Evolutionary conservation across 768 basidiomycete species (phyloP).

Genomic region (Phanerodontia chrysosporium): DNA sequence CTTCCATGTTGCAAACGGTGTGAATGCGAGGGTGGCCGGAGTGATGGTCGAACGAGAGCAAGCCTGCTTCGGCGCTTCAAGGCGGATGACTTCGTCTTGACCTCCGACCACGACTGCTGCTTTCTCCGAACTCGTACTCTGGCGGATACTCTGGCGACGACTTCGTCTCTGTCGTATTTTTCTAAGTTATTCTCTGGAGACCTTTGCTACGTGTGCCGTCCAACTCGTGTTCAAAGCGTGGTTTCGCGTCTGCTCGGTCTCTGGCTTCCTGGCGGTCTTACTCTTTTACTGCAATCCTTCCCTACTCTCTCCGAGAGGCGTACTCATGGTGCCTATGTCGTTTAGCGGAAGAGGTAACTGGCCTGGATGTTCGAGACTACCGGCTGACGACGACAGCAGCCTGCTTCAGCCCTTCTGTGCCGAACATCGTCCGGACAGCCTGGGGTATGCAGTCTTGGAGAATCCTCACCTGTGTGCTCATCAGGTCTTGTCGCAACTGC

Average conservation of each 20-base stretch:
- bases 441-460: constrained; percentile 8
- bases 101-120: neutral
- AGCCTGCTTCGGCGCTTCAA: neutral
- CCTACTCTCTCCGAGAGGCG: neutral
- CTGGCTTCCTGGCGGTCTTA: neutral
- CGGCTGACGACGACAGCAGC: neutral
- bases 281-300: neutral
- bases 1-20: neutral
- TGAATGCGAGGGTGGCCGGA: neutral
- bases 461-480: neutral
- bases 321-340: neutral
- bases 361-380: no score
- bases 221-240: neutral
- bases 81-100: no score
- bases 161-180: neutral
- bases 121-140: neutral
- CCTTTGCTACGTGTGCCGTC: neutral
- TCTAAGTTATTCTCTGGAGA: neutral
- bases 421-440: neutral
- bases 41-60: neutral
- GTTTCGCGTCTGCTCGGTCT: neutral
- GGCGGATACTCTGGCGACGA: neutral
- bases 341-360: neutral
- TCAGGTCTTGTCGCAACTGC: neutral
- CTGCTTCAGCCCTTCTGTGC: constrained; percentile 12